phyloP scores from a whole-genome alignment of 2,329 filamentous ascomycete species.

The Trichoderma citrinoviride region DNA sequence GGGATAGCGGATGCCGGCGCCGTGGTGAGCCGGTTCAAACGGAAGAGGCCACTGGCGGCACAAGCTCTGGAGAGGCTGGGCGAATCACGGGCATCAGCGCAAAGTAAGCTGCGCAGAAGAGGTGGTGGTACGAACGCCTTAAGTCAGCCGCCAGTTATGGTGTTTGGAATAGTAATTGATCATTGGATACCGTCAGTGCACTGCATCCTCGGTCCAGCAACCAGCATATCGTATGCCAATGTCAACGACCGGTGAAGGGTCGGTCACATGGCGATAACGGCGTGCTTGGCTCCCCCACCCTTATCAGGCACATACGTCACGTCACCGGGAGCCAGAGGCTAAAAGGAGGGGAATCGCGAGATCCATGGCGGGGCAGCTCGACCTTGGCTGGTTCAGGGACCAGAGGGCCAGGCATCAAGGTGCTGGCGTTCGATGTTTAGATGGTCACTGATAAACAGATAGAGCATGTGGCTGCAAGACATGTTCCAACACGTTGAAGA shows the following conservation, averaged over 20 bases:
- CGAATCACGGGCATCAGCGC: neutral
- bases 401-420: neutral
- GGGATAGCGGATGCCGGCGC: neutral
- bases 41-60: conserved; percentile 8
- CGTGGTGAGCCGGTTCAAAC: conserved; percentile 8
- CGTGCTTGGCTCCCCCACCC: neutral
- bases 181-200: neutral
- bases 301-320: conserved; percentile 19
- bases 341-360: conserved; percentile 8
- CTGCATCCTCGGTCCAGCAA: neutral
- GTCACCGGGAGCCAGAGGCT: neutral
- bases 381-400: neutral
- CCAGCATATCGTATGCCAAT: neutral
- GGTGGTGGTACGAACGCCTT: too few species aligned
- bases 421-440: neutral
- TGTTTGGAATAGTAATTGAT: neutral
- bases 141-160: neutral
- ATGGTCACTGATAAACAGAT: neutral
- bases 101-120: neutral
- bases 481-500: neutral
- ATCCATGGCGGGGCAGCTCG: conserved; percentile 11
- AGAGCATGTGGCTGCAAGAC: too few species aligned
- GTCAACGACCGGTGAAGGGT: neutral
- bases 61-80: neutral
- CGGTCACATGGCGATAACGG: conserved; percentile 4